phyloP scores from a whole-genome alignment of 331 rosid genomes.

The Rosa hybrid region DNA sequence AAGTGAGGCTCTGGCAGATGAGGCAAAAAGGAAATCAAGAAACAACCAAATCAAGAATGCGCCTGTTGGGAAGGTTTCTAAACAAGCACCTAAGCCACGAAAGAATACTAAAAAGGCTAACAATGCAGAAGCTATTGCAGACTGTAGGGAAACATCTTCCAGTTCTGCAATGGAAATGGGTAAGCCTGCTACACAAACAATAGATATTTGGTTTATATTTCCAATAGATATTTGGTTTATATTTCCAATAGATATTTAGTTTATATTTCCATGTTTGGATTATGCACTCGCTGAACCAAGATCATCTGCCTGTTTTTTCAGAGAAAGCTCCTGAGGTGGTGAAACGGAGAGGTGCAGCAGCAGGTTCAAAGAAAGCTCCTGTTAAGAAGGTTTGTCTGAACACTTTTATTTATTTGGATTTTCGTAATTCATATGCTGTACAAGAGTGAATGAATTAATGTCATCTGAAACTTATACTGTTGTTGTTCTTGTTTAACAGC shows the following conservation, averaged over 20 bases:
- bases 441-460: not conserved
- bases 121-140: constrained; percentile 50
- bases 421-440: not conserved
- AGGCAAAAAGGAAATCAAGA: constrained; percentile 46
- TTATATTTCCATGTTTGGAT: not conserved
- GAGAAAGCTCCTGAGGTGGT: constrained; percentile 52
- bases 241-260: not conserved
- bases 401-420: not conserved
- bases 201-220: too few relatives aligned
- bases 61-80: constrained; percentile 28
- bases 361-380: constrained; percentile 54
- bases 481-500: constrained; percentile 10
- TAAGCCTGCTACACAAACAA: constrained; percentile 24
- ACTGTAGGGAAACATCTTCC: constrained; percentile 30
- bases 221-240: too few relatives aligned
- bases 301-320: constrained; percentile 19
- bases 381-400: constrained; percentile 49
- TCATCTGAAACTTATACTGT: constrained; percentile 12
- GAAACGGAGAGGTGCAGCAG: constrained; percentile 61
- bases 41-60: constrained; percentile 34
- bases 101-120: constrained; percentile 58
- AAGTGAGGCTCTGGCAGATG: constrained; percentile 60
- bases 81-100: constrained; percentile 64
- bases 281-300: not conserved
- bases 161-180: constrained; percentile 67